A percentile compares a stretch with the other conserved stretches of the same genome.
phyloP scores from a whole-genome alignment of 2,329 filamentous ascomycete genomes.

The Stagonosporopsis cucurbitacearum region DNA sequence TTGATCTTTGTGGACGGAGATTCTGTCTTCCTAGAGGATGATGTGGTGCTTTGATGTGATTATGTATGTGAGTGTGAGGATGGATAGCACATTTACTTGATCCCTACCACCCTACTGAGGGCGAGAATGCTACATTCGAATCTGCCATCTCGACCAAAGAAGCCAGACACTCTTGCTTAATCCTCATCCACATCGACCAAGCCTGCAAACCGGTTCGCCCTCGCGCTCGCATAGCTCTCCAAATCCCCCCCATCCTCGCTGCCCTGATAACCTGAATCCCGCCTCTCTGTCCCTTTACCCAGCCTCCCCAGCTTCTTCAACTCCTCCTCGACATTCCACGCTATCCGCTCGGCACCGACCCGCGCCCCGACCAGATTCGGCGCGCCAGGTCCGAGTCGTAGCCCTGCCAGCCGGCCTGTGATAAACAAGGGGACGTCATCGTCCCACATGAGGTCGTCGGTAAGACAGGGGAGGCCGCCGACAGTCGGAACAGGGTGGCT shows the following conservation, averaged over 20 bases:
- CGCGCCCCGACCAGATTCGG: constrained; percentile 77
- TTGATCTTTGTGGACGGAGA: too few relatives aligned
- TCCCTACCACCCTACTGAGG: too few relatives aligned
- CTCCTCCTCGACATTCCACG: constrained; percentile 71
- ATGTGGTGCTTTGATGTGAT: too few relatives aligned
- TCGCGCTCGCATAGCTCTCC: constrained; percentile 47
- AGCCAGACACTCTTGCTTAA: not conserved
- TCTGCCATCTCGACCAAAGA: too few relatives aligned
- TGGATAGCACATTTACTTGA: too few relatives aligned
- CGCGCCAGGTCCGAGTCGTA: constrained; percentile 74
- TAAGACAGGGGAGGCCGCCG: constrained; percentile 75
- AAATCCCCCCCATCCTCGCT: constrained; percentile 34
- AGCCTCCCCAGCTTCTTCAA: constrained; percentile 42
- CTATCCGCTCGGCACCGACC: constrained; percentile 74
- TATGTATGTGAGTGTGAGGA: too few relatives aligned
- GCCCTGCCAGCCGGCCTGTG: constrained; percentile 69
- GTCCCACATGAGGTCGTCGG: constrained; percentile 77
- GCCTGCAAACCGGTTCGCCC: constrained; percentile 52
- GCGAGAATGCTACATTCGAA: too few relatives aligned
- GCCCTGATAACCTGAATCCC: constrained; percentile 12
- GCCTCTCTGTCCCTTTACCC: constrained; percentile 18
- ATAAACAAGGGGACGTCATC: constrained; percentile 76
- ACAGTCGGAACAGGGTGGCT: constrained; percentile 67
- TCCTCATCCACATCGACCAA: constrained; percentile 24
- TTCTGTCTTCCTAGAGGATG: too few relatives aligned